Percentiles rank a stretch among this genome's conserved stretches.
phyloP scores from a whole-genome alignment of 441 rosid genomes.

The Aquilaria agallochum region DNA sequence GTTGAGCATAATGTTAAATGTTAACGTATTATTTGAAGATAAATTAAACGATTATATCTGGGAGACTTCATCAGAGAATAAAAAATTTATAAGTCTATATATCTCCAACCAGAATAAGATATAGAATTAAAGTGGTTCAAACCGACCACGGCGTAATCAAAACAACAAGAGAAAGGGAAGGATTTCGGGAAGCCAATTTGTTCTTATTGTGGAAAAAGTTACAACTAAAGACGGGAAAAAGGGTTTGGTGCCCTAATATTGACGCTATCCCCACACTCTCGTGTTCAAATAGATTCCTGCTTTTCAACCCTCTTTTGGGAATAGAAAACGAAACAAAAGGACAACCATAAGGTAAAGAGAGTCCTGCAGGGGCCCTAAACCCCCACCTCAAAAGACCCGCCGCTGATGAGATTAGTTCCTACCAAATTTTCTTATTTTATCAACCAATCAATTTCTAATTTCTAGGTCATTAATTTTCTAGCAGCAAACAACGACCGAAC shows the following conservation, averaged over 20 bases:
- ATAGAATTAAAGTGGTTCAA: too few species aligned
- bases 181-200: neutral
- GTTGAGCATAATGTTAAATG: too few species aligned
- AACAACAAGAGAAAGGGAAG: neutral
- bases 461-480: too few species aligned
- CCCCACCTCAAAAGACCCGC: conserved; percentile 35
- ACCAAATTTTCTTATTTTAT: neutral
- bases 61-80: conserved; percentile 1
- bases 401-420: conserved; percentile 21
- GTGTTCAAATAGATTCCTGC: conserved; percentile 35
- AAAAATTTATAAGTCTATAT: neutral
- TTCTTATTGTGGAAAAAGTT: conserved; percentile 14
- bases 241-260: conserved; percentile 9
- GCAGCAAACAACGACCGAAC: too few species aligned
- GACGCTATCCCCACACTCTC: conserved; percentile 20
- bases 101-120: too few species aligned
- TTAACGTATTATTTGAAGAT: too few species aligned
- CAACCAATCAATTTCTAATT: neutral
- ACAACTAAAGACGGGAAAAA: neutral
- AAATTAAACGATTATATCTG: too few species aligned
- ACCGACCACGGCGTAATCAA: neutral
- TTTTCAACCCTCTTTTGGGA: conserved; percentile 2
- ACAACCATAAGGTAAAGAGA: conserved; percentile 24
- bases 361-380: conserved; percentile 18
- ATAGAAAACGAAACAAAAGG: conserved; percentile 23